Evolutionary conservation across 805 yeast genomes (phyloP), one percentile per base, ranked within the genome.

Genomic region (Wickerhamiella kazuoi): DNA sequence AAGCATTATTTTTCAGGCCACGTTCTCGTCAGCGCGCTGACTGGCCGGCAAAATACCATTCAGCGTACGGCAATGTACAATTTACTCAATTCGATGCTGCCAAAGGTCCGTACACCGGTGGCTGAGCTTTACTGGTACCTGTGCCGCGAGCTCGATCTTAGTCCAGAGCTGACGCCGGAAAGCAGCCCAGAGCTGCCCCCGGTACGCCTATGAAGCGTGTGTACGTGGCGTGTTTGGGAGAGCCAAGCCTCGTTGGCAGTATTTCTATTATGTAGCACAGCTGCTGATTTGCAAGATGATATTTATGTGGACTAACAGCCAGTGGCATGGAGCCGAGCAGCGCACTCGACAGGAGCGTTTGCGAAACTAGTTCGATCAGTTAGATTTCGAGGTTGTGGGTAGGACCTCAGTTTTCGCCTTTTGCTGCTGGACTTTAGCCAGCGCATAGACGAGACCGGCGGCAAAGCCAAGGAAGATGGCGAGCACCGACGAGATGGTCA

Each of bases 381-480:
- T 9, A 19, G 26, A 9, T 20, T 20, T 19, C 17, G 17, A 24
- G 30, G 44, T 11, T 15, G 52, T 47, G 26, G 55, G 54, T 37
- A 51, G 47, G 21, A 35, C 34, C 34, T 44, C 41, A 20, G 48
- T 50, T 42, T 47, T 43, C 36, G 39, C 39, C 46, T 68, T 74
- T 56, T 68, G 71, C 66, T 86, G 94, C 69, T 77, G 79, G 67
- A 86, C 83, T 68, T 86, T 90, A 47, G 97, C 94, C 48, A 81
- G 79, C 44, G 96, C 87, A 61, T 90, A 90, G 39, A 86, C 94
- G 50, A 90, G 66, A 61, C 99, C 99, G 46, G 98, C 93, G 47
- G 76, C 65, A 65, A 90, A 90, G 43, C 99, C 99, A 49, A 87
- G 69, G 54, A 82, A 72, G 57, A 90, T 90, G 36, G 98, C 87